phyloP scores from a whole-genome alignment of 1,284 basidiomycete species.

The Peniophora sp. region DNA sequence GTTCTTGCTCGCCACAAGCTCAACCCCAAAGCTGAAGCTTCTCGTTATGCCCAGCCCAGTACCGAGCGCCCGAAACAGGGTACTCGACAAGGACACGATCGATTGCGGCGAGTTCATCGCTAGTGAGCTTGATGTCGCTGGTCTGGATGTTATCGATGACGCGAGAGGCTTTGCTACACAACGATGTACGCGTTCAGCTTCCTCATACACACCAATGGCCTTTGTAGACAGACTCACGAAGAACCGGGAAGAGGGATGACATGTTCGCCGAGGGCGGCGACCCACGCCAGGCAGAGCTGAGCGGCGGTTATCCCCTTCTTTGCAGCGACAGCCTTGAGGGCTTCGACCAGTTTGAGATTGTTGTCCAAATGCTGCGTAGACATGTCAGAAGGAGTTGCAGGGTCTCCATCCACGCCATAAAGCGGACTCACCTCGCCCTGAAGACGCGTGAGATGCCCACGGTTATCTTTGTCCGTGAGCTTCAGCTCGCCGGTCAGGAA shows the following conservation, averaged over 20 bases:
- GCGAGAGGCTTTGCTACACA: too few relatives aligned
- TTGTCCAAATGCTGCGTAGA: conserved; percentile 33
- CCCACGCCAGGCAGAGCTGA: conserved; percentile 60
- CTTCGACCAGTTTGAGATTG: conserved; percentile 49
- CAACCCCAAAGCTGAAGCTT: too few relatives aligned
- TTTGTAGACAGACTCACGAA: conserved; percentile 25
- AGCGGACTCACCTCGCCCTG: conserved; percentile 18
- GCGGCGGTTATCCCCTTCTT: conserved; percentile 43
- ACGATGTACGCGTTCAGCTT: too few relatives aligned
- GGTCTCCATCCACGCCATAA: too few relatives aligned
- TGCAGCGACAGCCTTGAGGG: conserved; percentile 34
- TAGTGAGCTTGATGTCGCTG: too few relatives aligned
- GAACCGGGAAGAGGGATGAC: conserved; percentile 51
- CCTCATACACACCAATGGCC: too few relatives aligned
- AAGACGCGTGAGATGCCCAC: conserved; percentile 16
- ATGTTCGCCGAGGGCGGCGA: conserved; percentile 36
- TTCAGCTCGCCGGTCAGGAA: conserved; percentile 43
- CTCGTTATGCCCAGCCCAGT: too few relatives aligned
- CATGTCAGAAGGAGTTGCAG: neutral
- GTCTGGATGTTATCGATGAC: too few relatives aligned
- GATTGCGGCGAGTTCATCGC: too few relatives aligned
- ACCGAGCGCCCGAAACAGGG: too few relatives aligned
- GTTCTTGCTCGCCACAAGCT: too few relatives aligned
- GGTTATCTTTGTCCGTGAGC: conserved; percentile 14
- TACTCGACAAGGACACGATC: too few relatives aligned